Base-by-base conservation (phyloP, 2,329 filamentous ascomycete species). In the Fusarium sp. region DNA sequence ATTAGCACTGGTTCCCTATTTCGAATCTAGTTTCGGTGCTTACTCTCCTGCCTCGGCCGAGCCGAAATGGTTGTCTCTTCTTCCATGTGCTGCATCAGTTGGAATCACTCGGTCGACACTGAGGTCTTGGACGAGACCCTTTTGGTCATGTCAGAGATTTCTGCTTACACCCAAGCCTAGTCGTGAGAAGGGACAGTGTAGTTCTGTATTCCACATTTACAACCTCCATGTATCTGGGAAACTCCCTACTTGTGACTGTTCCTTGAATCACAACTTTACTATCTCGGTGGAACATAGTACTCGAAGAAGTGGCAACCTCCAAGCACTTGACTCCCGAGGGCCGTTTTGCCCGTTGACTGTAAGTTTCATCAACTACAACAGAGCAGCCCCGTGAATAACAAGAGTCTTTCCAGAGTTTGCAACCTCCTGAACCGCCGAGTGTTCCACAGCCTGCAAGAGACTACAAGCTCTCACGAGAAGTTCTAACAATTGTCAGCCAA, bases 381-480 rank as follows among this genome's bases (percentile, higher is more conserved):
- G 61, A 9, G 76, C 45, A 50, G 75, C 68, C 38, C 87, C 87
- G 60, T 89, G 87, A 81, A 93, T 91, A 47, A 93, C 85, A 64
- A 94, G 86, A 63, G 92, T 91, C 82, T 92, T 93, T 82, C 90
- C 91, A 79, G 88, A 87, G 69, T 87, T 84, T 54, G 86, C 86
- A 57, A 88, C 83, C 73, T 93, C 88, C 77, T 93, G 89, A 59
- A 87, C 84, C 66, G 90, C 84, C 2, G 91, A 91, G 78, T 89
- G 85, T 79, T 96, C 94, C 27, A 93, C 83, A 67, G 88, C 90
- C 40, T 93, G 81, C 16, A 94, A 84, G 38, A 94, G 84, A 76
- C 88, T 87, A 58, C 87, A 89, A 5, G 91, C 90, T 58, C 90
- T 88, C 38, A 95, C 86, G 47, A 93, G 82, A 62, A 95, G 82